Evolutionary conservation across 2,329 filamentous ascomycete genomes (phyloP).

Genomic region (Venturia carpophila): DNA sequence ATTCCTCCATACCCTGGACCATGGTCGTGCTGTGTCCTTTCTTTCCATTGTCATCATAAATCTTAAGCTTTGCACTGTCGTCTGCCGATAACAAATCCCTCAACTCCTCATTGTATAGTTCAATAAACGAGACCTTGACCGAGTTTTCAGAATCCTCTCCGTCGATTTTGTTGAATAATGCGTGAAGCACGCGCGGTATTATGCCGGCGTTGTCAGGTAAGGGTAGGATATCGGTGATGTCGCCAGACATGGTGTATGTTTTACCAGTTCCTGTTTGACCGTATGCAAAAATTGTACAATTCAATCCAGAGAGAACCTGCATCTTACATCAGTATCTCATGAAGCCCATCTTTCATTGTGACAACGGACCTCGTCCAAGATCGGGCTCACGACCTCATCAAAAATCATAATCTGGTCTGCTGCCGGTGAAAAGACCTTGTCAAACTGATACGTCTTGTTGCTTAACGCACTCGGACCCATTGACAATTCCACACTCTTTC

Average conservation of each 20-base stretch:
- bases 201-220: conserved; percentile 90
- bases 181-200: conserved; percentile 81
- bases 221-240: conserved; percentile 86
- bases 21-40: conserved; percentile 79
- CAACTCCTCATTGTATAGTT: conserved; percentile 95
- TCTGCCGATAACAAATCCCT: conserved; percentile 80
- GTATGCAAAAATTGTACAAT: conserved; percentile 98
- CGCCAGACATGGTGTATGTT: conserved; percentile 98
- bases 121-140: conserved; percentile 97
- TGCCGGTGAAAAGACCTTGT: conserved; percentile 92
- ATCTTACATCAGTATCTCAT: neutral
- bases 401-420: conserved; percentile 92
- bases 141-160: conserved; percentile 72
- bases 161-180: conserved; percentile 79
- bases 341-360: neutral
- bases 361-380: conserved; percentile 70
- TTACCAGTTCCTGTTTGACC: conserved; percentile 97
- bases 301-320: conserved; percentile 87
- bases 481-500: conserved; percentile 72
- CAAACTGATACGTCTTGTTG: conserved; percentile 95
- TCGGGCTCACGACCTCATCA: conserved; percentile 88
- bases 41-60: conserved; percentile 83
- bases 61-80: conserved; percentile 80
- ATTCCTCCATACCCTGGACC: conserved; percentile 97
- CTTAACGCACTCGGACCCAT: conserved; percentile 89